Evolutionary conservation across 2,329 filamentous ascomycete species (phyloP).

Genomic region (Cladosporium sp.): DNA sequence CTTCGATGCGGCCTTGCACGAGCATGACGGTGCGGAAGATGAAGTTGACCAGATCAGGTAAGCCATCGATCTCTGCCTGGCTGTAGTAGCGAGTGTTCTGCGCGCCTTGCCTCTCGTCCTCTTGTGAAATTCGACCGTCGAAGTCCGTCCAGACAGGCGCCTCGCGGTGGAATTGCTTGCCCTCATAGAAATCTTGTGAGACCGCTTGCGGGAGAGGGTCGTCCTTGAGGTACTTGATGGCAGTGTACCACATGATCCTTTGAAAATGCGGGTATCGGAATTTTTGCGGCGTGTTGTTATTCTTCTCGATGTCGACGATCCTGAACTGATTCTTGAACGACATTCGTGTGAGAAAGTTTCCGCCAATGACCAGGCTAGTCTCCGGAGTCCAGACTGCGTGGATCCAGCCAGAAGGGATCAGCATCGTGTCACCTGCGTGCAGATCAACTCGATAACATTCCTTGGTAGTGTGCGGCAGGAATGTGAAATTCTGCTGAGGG

Average conservation of each 20-base stretch:
- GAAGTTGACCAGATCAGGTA: constrained; percentile 54
- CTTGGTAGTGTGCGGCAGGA: constrained; percentile 57
- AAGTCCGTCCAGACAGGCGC: constrained; percentile 55
- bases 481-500: constrained; percentile 59
- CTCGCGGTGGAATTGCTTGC: constrained; percentile 50
- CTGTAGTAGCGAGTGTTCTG: constrained; percentile 56
- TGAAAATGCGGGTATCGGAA: constrained; percentile 65
- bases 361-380: constrained; percentile 64
- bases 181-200: constrained; percentile 48
- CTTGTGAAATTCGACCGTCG: constrained; percentile 45
- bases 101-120: constrained; percentile 43
- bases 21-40: constrained; percentile 59
- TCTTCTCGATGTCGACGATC: constrained; percentile 60
- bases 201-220: constrained; percentile 57
- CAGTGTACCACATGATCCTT: constrained; percentile 62
- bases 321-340: constrained; percentile 63
- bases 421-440: constrained; percentile 61
- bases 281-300: constrained; percentile 58
- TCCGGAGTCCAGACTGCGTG: constrained; percentile 66
- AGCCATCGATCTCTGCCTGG: constrained; percentile 55
- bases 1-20: constrained; percentile 54
- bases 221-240: constrained; percentile 57
- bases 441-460: constrained; percentile 63
- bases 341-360: constrained; percentile 61
- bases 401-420: constrained; percentile 67